Base-by-base conservation (phyloP, 2,329 filamentous ascomycete genomes). In the Aspergillus sp. region DNA sequence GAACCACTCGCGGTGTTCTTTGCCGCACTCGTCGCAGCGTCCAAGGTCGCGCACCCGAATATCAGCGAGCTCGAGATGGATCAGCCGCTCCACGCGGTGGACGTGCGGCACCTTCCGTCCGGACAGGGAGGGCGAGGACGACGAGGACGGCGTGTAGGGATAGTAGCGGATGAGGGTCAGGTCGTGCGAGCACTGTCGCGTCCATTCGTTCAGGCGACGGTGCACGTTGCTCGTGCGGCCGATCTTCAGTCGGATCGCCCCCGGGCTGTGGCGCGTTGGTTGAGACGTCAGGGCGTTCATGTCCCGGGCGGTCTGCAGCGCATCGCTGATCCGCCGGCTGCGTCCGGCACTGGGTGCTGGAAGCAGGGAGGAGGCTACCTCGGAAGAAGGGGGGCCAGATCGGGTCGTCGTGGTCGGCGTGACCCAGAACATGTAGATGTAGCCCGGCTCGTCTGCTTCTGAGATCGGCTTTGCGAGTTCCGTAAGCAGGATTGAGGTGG, bases 361-460 rank as follows among this genome's bases (percentile, higher is more conserved):
- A 40, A 87, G 78, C 45, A 88, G 76, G 10, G 82, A 80, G 7
- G 83, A 78, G 17, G 83, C 81, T 41, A 84, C 77, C 57, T 84
- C 86, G 32, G 78, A 76, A 0, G 86, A 78, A 0, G 83, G 78
- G 1, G 80, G 75, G 0, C 25, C 23, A 4, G 81, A 70, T 21
- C 53, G 45, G 0, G 78, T 69, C 6, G 83, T 74, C 2, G 79
- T 81, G 32, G 82, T 78, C 29, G 91, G 86, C 0, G 91, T 97
- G 19, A 97, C 81, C 91, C 93, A 97, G 79, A 97, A 99, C 72
- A 99, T 96, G 80, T 99, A 99, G 61, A 99, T 97, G 75, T 94
- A 99, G 34, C 94, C 94, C 11, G 88, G 78, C 61, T 95, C 89
- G 59, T 94, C 89, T 49, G 81, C 76, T 19, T 83, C 77, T 0